Evolutionary conservation across 2,329 filamentous ascomycete genomes (phyloP).

Genomic region (Trichoderma cornu-damae): DNA sequence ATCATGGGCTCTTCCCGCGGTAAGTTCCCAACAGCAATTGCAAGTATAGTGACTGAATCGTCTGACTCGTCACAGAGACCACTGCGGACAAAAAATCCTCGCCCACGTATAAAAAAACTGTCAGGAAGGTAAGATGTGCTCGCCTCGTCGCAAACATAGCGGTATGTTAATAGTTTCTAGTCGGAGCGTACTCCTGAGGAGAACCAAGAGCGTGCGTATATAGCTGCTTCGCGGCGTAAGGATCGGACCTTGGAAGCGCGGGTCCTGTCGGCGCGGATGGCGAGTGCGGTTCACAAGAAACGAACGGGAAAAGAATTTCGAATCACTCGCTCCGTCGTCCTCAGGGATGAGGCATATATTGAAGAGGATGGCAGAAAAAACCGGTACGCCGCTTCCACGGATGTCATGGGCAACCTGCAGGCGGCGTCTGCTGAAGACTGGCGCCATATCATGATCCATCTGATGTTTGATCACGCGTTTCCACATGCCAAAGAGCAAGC

Average conservation of each 20-base stretch:
- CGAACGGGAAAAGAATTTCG: conserved; percentile 77
- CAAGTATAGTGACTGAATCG: too few relatives aligned
- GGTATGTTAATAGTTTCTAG: conserved; percentile 33
- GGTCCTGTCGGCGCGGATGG: conserved; percentile 78
- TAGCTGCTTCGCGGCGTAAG: conserved; percentile 80
- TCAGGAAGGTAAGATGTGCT: background rate
- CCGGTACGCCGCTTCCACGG: conserved; percentile 34
- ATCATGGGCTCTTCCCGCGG: too few relatives aligned
- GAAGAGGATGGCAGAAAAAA: conserved; percentile 82
- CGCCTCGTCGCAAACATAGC: background rate
- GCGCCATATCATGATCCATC: background rate
- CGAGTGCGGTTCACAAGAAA: conserved; percentile 86
- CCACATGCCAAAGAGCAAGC: background rate
- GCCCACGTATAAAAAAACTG: too few relatives aligned
- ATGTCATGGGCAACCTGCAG: background rate
- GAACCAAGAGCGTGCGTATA: conserved; percentile 84
- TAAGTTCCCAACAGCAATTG: too few relatives aligned
- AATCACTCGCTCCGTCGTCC: conserved; percentile 79
- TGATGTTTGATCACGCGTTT: background rate
- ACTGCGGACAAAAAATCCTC: too few relatives aligned
- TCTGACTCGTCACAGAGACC: too few relatives aligned
- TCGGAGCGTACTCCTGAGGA: conserved; percentile 73
- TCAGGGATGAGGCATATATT: conserved; percentile 93
- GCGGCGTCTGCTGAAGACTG: background rate
- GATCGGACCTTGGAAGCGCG: conserved; percentile 84